phyloP scores from a whole-genome alignment of 768 basidiomycete genomes.

The Antrodiella citrinella region DNA sequence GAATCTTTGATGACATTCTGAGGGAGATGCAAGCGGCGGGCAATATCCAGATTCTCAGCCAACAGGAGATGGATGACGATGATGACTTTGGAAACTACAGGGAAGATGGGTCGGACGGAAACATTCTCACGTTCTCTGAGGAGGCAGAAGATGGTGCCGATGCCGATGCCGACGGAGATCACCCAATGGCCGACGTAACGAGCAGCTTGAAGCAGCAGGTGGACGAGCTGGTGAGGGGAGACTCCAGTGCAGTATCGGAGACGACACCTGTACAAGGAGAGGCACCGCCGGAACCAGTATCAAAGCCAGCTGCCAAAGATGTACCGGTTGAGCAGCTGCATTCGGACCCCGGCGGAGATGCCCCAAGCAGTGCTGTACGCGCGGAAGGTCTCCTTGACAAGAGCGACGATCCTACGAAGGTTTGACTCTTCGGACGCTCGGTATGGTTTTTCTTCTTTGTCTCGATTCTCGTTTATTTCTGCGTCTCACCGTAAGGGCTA shows the following conservation, averaged over 20 bases:
- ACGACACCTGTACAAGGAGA: constrained; percentile 30
- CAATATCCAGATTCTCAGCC: constrained; percentile 4
- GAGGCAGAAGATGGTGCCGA: not conserved
- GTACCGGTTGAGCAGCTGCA: constrained; percentile 40
- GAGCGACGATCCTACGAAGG: constrained; percentile 52
- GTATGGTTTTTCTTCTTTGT: not conserved
- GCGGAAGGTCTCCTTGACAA: constrained; percentile 59
- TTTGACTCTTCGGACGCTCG: constrained; percentile 6
- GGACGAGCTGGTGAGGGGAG: constrained; percentile 44
- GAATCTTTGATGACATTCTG: constrained; percentile 65
- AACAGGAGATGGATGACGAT: constrained; percentile 14
- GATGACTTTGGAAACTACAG: constrained; percentile 4
- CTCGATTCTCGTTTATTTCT: not conserved
- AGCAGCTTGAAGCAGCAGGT: constrained; percentile 52
- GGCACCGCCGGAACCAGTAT: constrained; percentile 38
- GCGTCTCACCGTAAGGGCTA: not conserved
- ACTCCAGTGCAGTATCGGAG: constrained; percentile 19
- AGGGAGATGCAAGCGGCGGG: constrained; percentile 7
- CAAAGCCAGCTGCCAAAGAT: constrained; percentile 41
- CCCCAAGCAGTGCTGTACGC: constrained; percentile 42
- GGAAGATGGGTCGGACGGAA: constrained; percentile 10
- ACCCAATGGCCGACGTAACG: constrained; percentile 41
- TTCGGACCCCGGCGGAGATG: constrained; percentile 45
- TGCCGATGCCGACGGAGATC: constrained; percentile 24
- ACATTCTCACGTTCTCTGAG: constrained; percentile 21